phyloP scores from a whole-genome alignment of 139 green algal species.

The Tetraselmis striata region DNA sequence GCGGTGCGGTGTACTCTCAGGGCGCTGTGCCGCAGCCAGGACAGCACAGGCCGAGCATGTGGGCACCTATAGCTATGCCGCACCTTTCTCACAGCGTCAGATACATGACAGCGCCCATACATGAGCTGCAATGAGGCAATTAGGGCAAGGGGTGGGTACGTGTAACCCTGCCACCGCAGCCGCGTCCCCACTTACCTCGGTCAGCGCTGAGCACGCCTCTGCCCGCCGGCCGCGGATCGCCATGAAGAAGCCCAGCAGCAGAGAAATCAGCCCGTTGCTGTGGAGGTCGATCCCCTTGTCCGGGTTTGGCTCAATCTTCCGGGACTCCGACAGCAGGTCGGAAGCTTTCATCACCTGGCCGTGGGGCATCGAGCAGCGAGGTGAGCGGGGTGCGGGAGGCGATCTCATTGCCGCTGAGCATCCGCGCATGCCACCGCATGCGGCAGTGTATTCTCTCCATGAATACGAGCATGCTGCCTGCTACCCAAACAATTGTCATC shows the following conservation, averaged over 20 bases:
- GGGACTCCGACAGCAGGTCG: neutral
- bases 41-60: neutral
- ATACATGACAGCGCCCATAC: neutral
- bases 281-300: neutral
- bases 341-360: neutral
- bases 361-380: no score
- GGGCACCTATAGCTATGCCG: neutral
- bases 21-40: no score
- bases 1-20: no score
- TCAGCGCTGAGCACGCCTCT: neutral
- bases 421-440: neutral
- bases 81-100: neutral
- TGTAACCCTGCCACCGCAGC: no score
- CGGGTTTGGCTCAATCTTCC: neutral
- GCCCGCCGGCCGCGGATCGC: no score
- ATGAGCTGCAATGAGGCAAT: no score
- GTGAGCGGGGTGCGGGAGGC: no score
- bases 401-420: no score
- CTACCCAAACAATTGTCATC: neutral
- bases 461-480: neutral
- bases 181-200: no score
- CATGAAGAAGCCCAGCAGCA: neutral
- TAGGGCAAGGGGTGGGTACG: no score
- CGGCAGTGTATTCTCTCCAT: neutral
- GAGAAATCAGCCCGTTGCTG: neutral